Conservation (phyloP, 495 filamentous ascomycete species). For the Neurospora sp. region DNA sequence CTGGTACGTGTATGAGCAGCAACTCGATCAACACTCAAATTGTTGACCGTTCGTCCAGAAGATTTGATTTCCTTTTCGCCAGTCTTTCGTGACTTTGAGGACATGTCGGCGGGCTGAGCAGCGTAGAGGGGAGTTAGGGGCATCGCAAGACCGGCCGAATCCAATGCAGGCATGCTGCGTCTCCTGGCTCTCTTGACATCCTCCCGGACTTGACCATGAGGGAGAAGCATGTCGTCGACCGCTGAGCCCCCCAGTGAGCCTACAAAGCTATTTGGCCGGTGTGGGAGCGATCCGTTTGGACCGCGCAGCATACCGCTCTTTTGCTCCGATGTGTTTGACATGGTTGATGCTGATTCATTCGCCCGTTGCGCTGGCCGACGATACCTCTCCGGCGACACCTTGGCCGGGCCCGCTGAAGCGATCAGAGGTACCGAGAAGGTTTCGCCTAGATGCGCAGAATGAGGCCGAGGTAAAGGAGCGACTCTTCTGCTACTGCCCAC, state of each 20-base stretch:
- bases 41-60: conserved; percentile 13
- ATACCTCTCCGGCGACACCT: conserved; percentile 45
- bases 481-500: conserved; percentile 15
- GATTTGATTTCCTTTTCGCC: conserved; percentile 29
- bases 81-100: conserved; percentile 12
- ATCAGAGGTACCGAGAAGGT: conserved; percentile 25
- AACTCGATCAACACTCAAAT: conserved; percentile 8
- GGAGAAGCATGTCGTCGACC: conserved; percentile 45
- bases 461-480: conserved; percentile 21
- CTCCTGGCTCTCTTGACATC: conserved; percentile 68
- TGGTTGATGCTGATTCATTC: conserved; percentile 25
- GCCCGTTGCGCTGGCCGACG: conserved; percentile 36
- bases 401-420: conserved; percentile 27
- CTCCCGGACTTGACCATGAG: conserved; percentile 41
- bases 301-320: conserved; percentile 14
- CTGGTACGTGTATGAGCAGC: conserved; percentile 23
- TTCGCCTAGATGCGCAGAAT: conserved; percentile 19
- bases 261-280: conserved; percentile 38
- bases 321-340: conserved; percentile 16
- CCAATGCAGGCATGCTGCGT: conserved; percentile 73
- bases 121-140: conserved; percentile 30
- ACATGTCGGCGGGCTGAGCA: conserved; percentile 19
- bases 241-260: conserved; percentile 24
- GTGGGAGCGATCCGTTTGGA: conserved; percentile 19
- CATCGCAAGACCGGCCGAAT: conserved; percentile 46